phyloP scores from a whole-genome alignment of 345 rosid genomes.

The Aurinia saxatilis region DNA sequence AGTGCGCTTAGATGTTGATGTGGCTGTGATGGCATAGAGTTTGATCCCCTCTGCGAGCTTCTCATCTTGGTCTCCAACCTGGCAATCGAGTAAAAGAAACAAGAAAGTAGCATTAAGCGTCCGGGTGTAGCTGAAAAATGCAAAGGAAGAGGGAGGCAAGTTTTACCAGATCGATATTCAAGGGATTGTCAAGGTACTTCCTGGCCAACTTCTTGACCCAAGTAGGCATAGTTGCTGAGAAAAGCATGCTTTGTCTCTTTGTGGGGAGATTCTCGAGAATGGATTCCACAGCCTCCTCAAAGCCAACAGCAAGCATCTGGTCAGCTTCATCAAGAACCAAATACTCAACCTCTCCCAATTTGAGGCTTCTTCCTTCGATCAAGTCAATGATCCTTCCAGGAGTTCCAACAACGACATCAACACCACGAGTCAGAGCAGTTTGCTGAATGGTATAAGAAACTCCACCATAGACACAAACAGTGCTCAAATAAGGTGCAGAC shows the following conservation, averaged over 20 bases:
- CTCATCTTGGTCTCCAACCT: conserved; percentile 97
- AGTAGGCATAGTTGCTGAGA: conserved; percentile 98
- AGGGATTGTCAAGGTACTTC: conserved; percentile 80
- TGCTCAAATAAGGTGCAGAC: conserved; percentile 75
- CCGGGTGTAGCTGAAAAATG: background rate
- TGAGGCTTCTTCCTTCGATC: conserved; percentile 67
- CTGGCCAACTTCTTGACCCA: conserved; percentile 95
- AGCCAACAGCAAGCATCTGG: conserved; percentile 98
- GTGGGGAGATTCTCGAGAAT: conserved; percentile 82
- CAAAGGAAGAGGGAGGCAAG: background rate
- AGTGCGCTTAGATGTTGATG: conserved; percentile 71
- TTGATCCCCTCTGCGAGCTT: conserved; percentile 94
- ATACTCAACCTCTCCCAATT: conserved; percentile 77
- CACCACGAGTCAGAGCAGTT: conserved; percentile 79
- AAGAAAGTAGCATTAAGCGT: background rate
- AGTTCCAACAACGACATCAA: conserved; percentile 96
- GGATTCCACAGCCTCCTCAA: conserved; percentile 87
- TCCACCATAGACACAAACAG: conserved; percentile 95
- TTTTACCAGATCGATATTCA: conserved; percentile 83
- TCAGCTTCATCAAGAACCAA: conserved; percentile 99
- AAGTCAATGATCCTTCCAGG: conserved; percentile 95
- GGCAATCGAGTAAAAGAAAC: conserved; percentile 6
- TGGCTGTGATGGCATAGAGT: conserved; percentile 74
- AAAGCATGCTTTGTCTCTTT: conserved; percentile 93
- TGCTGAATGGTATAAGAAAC: conserved; percentile 80